phyloP scores from a whole-genome alignment of 2,329 filamentous ascomycete species.

The Penicillium sp. region DNA sequence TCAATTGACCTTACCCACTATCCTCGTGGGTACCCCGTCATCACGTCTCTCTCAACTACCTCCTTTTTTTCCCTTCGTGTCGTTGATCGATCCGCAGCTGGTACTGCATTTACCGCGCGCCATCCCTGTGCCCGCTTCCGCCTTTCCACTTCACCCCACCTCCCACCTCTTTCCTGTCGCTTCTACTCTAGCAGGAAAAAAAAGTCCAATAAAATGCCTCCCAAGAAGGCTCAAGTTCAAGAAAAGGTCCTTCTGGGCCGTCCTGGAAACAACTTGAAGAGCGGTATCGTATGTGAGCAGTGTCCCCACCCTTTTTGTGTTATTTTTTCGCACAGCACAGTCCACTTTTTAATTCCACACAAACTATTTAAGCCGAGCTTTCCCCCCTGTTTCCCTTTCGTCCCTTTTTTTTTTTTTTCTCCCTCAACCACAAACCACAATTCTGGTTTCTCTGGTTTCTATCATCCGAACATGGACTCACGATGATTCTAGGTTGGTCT shows the following conservation, averaged over 20 bases:
- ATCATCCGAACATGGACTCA: slow-evolving; percentile 6
- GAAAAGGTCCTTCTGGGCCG: slow-evolving; percentile 95
- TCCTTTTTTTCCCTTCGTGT: slow-evolving; percentile 49
- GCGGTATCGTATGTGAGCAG: slow-evolving; percentile 83
- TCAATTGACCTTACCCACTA: slow-evolving; percentile 16
- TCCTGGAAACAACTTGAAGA: slow-evolving; percentile 97
- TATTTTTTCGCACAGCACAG: slow-evolving; percentile 26
- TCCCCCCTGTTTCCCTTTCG: slow-evolving; percentile 14
- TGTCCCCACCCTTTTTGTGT: slow-evolving; percentile 32
- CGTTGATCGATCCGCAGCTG: slow-evolving; percentile 57
- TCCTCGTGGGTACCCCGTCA: slow-evolving; percentile 24
- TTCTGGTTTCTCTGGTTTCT: not conserved
- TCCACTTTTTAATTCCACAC: slow-evolving; percentile 25
- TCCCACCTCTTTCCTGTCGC: slow-evolving; percentile 35
- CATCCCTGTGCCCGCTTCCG: slow-evolving; percentile 37
- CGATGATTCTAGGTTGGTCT: slow-evolving; percentile 70
- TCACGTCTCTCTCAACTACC: slow-evolving; percentile 27
- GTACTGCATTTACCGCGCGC: slow-evolving; percentile 52
- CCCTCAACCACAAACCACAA: slow-evolving; percentile 9
- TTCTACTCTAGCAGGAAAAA: slow-evolving; percentile 54
- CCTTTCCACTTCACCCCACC: slow-evolving; percentile 34
- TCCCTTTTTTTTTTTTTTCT: slow-evolving; percentile 12
- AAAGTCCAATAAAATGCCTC: slow-evolving; percentile 75
- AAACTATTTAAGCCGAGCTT: slow-evolving; percentile 21
- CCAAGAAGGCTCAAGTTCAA: slow-evolving; percentile 87